Conservation (phyloP, 2,329 filamentous ascomycete genomes). For the Madurella mycetomatis region DNA sequence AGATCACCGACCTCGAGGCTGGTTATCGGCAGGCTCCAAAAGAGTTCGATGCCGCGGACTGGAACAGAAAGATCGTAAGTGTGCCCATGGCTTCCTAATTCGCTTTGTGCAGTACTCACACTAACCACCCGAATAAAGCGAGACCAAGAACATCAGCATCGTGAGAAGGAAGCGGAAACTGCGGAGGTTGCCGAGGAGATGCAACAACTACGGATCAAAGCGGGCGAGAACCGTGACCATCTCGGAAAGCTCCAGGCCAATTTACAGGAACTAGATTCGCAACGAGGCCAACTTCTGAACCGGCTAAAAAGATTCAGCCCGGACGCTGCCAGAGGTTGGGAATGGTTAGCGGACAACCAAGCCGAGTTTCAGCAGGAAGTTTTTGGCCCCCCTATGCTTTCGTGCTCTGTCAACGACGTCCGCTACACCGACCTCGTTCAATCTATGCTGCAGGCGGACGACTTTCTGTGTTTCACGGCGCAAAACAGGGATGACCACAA, state of each 20-base stretch:
- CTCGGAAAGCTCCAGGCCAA: conserved; percentile 41
- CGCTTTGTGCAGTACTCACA: neutral
- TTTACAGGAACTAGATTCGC: conserved; percentile 62
- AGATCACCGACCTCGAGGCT: conserved; percentile 60
- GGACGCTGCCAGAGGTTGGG: conserved; percentile 68
- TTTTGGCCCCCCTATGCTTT: conserved; percentile 75
- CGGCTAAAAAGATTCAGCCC: conserved; percentile 57
- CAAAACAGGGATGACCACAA: conserved; percentile 73
- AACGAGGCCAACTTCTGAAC: conserved; percentile 67
- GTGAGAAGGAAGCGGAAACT: conserved; percentile 46
- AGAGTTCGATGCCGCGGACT: conserved; percentile 64
- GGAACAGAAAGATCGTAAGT: conserved; percentile 69
- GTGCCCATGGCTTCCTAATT: neutral
- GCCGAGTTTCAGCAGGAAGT: conserved; percentile 68
- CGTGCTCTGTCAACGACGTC: conserved; percentile 72
- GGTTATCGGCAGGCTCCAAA: conserved; percentile 57
- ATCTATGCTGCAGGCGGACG: conserved; percentile 45
- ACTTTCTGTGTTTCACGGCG: conserved; percentile 66
- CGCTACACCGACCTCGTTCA: conserved; percentile 57
- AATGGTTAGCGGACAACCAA: conserved; percentile 74
- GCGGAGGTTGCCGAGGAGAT: conserved; percentile 31
- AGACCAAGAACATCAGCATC: conserved; percentile 53
- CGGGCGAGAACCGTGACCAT: conserved; percentile 33
- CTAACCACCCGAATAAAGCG: conserved; percentile 42
- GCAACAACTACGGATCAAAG: conserved; percentile 38